These are phyloP conservation scores for Phycomyces nitens DNA, from an alignment of 192 early-diverging fungal genomes.

Conservation along the genomic window DNA sequence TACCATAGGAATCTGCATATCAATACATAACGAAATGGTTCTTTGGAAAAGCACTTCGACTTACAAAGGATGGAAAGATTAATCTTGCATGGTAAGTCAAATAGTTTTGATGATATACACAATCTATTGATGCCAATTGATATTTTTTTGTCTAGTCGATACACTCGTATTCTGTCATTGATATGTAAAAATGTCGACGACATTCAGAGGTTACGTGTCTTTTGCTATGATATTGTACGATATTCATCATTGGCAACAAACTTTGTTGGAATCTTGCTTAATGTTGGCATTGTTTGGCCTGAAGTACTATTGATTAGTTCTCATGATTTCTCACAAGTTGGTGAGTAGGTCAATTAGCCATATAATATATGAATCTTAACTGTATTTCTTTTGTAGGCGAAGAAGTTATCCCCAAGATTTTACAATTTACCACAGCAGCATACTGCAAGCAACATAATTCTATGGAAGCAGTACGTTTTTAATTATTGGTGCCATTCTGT, in stretches of 20 bases:
- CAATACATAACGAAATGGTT: background rate
- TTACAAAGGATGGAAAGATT: background rate
- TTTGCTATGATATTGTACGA: conserved; percentile 1
- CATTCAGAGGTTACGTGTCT: background rate
- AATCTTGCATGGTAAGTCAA: background rate
- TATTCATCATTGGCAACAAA: background rate
- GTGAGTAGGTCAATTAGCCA: background rate
- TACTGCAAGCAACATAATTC: background rate
- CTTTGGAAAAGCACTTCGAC: background rate
- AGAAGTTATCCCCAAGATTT: background rate
- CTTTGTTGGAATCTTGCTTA: background rate
- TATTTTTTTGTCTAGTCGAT: background rate
- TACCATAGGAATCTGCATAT: background rate
- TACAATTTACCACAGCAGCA: background rate
- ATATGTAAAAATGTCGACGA: background rate
- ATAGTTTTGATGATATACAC: background rate
- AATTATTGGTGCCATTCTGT: background rate
- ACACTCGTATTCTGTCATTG: background rate
- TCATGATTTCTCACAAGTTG: background rate
- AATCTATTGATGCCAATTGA: background rate
- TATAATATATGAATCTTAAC: background rate
- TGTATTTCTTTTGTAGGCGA: background rate
- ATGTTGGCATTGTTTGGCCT: background rate
- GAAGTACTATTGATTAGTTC: background rate
- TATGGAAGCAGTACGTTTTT: background rate